Evolutionary conservation across 148 eudicot genomes (phyloP).

Genomic region (Rhododendron simsii): DNA sequence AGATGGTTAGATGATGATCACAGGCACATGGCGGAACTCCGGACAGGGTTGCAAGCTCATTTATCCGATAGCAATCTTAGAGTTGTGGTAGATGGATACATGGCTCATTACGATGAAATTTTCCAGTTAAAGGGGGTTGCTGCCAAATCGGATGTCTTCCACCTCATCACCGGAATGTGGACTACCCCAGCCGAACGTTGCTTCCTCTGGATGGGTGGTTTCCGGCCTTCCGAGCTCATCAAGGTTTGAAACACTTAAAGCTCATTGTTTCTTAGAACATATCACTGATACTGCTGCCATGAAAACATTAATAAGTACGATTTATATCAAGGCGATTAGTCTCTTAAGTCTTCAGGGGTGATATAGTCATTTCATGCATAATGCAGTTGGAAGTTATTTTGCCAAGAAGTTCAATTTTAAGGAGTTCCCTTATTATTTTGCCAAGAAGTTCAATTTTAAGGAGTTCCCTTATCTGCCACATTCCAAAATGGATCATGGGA

Average conservation of each 20-base stretch:
- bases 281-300: neutral
- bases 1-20: conserved; percentile 97
- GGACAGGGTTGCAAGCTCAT: conserved; percentile 76
- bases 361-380: neutral
- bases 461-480: neutral
- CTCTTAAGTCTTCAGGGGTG: neutral
- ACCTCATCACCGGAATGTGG: conserved; percentile 92
- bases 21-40: conserved; percentile 79
- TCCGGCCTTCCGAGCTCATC: conserved; percentile 93
- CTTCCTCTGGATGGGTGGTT: conserved; percentile 99
- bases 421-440: neutral
- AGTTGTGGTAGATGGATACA: conserved; percentile 64
- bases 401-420: neutral
- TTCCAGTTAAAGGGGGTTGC: conserved; percentile 70
- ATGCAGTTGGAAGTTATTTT: neutral
- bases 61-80: conserved; percentile 74
- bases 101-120: conserved; percentile 82
- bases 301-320: neutral
- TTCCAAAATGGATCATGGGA: neutral
- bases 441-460: neutral
- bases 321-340: neutral
- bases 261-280: neutral
- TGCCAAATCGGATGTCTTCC: conserved; percentile 84
- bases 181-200: conserved; percentile 92
- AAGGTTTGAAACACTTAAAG: conserved; percentile 42